Conservation (phyloP, 352 stramenopile genomes). For the Globisporangium polare region DNA sequence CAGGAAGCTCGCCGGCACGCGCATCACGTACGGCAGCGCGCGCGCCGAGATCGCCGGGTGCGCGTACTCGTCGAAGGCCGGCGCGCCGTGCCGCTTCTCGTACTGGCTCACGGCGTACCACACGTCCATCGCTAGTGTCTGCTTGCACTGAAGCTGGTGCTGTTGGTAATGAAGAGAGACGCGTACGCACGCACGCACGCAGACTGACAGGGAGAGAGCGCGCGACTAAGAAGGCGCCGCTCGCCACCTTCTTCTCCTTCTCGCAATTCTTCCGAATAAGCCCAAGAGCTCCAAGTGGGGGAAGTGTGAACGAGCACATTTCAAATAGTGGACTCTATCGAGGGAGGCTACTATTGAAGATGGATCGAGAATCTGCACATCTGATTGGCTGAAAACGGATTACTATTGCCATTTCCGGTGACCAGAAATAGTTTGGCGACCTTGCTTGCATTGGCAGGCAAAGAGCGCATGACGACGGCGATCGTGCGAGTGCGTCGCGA, state of each 20-base stretch:
- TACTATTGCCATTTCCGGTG: not conserved
- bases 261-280: not conserved
- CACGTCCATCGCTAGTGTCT: slow-evolving; percentile 51
- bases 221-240: not conserved
- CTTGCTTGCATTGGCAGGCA: not conserved
- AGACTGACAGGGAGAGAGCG: not conserved
- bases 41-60: slow-evolving; percentile 50
- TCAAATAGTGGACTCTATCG: not conserved
- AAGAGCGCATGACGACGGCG: not conserved
- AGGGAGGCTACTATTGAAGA: not conserved
- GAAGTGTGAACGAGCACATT: not conserved
- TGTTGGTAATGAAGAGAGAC: not conserved
- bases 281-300: not conserved
- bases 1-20: slow-evolving; percentile 56
- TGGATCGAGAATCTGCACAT: not conserved
- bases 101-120: slow-evolving; percentile 64
- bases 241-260: not conserved
- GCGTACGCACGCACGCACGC: not conserved
- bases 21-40: slow-evolving; percentile 51
- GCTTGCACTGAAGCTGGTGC: not conserved
- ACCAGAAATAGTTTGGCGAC: not conserved
- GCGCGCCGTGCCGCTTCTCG: slow-evolving; percentile 37
- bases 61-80: slow-evolving; percentile 53
- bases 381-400: slow-evolving; percentile 1
- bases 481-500: slow-evolving; percentile 1